These are phyloP conservation scores for Phylloporus sp. DNA, from an alignment of 768 basidiomycete genomes.

Conservation along the genomic window DNA sequence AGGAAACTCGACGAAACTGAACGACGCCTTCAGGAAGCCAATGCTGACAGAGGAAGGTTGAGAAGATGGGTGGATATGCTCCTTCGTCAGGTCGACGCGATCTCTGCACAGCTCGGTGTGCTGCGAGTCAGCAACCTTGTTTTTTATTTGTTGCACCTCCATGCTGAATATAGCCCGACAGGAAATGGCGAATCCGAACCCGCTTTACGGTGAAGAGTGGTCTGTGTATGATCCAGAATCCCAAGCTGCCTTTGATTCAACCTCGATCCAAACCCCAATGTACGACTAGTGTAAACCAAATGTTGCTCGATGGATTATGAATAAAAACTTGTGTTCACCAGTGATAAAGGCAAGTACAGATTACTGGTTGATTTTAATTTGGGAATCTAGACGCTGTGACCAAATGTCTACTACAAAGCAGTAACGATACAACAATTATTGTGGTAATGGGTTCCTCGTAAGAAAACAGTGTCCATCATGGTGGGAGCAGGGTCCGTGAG, in stretches of 20 bases:
- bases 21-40: constrained; percentile 13
- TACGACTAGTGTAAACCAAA: too few relatives aligned
- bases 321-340: neutral
- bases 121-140: constrained; percentile 8
- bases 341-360: neutral
- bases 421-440: constrained; percentile 13
- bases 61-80: constrained; percentile 12
- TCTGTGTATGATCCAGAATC: neutral
- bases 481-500: neutral
- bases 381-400: neutral
- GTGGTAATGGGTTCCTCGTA: neutral
- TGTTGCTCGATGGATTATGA: neutral
- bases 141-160: neutral
- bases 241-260: neutral
- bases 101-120: constrained; percentile 8
- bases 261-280: neutral
- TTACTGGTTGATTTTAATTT: neutral
- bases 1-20: constrained; percentile 20
- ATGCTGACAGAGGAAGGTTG: constrained; percentile 11
- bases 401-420: neutral
- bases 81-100: constrained; percentile 2
- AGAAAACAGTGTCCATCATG: constrained; percentile 6
- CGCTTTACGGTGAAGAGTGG: constrained; percentile 1
- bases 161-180: constrained; percentile 1
- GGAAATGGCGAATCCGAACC: constrained; percentile 7